phyloP scores from a whole-genome alignment of 83 land plant genomes.

The Picea abies region DNA sequence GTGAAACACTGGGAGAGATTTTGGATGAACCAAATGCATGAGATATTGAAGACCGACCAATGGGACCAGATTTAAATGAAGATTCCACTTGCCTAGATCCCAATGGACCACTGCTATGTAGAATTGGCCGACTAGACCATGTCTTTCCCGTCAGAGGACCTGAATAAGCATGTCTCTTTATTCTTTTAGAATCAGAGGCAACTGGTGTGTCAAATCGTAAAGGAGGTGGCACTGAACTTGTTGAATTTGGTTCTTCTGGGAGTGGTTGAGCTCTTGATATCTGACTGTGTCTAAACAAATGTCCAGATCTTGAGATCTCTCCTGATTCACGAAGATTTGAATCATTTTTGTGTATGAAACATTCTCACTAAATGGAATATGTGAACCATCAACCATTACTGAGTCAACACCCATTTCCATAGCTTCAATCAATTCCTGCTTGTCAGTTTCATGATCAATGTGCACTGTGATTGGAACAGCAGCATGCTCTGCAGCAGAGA shows the following conservation, averaged over 20 bases:
- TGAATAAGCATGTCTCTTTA: constrained; percentile 51
- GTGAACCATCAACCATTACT: no score
- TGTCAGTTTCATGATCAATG: no score
- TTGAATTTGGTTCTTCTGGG: constrained; percentile 13
- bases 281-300: constrained; percentile 7
- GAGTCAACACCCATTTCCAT: no score
- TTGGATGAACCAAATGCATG: constrained; percentile 30
- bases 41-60: constrained; percentile 20
- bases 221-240: constrained; percentile 28
- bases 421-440: no score
- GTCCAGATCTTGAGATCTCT: background rate
- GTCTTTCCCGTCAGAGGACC: constrained; percentile 55
- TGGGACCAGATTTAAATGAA: constrained; percentile 19
- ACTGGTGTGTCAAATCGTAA: constrained; percentile 24
- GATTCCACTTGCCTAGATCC: constrained; percentile 23
- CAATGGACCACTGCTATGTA: constrained; percentile 38
- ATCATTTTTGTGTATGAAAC: constrained; percentile 4
- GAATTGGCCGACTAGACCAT: constrained; percentile 26
- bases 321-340: constrained; percentile 35
- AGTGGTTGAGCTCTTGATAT: constrained; percentile 15
- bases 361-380: no score
- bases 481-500: no score
- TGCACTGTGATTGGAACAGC: no score
- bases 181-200: constrained; percentile 38
- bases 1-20: constrained; percentile 40